Percentiles rank a stretch among this genome's conserved stretches.
Evolutionary conservation across 371 early-diverging fungal species (phyloP).

Genomic region (Phascolomyces articulosus): DNA sequence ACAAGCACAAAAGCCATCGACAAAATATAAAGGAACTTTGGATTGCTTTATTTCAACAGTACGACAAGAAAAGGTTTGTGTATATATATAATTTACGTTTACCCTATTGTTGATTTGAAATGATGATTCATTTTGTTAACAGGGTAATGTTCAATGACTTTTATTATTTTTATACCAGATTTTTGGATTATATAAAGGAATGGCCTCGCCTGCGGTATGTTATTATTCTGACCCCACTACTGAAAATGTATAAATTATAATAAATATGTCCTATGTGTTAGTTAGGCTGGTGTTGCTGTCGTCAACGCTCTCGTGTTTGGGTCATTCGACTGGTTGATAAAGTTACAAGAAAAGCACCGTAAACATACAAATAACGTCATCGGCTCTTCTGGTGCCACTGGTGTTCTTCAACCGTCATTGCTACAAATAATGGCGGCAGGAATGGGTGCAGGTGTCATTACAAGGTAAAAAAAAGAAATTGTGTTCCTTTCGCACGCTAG

Average conservation of each 20-base stretch:
- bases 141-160: too few relatives aligned
- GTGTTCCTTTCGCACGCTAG: neutral
- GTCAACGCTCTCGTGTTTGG: slow-evolving; percentile 73
- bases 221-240: neutral
- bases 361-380: neutral
- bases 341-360: slow-evolving; percentile 42
- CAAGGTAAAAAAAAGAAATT: slow-evolving; percentile 43
- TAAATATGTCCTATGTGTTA: neutral
- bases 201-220: slow-evolving; percentile 64
- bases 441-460: slow-evolving; percentile 63
- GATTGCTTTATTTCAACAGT: slow-evolving; percentile 63
- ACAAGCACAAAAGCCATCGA: slow-evolving; percentile 55
- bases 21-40: slow-evolving; percentile 63
- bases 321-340: slow-evolving; percentile 61
- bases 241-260: neutral
- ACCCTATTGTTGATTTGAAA: neutral
- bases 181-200: slow-evolving; percentile 67
- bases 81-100: neutral
- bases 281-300: slow-evolving; percentile 65
- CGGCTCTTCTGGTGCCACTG: neutral
- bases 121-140: too few relatives aligned
- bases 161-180: slow-evolving; percentile 45
- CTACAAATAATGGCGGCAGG: slow-evolving; percentile 65
- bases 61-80: slow-evolving; percentile 60
- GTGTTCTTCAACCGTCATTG: slow-evolving; percentile 29